Evolutionary conservation across 495 filamentous ascomycete genomes (phyloP), one percentile per base, ranked within the genome.

Genomic region (Physcia stellaris): DNA sequence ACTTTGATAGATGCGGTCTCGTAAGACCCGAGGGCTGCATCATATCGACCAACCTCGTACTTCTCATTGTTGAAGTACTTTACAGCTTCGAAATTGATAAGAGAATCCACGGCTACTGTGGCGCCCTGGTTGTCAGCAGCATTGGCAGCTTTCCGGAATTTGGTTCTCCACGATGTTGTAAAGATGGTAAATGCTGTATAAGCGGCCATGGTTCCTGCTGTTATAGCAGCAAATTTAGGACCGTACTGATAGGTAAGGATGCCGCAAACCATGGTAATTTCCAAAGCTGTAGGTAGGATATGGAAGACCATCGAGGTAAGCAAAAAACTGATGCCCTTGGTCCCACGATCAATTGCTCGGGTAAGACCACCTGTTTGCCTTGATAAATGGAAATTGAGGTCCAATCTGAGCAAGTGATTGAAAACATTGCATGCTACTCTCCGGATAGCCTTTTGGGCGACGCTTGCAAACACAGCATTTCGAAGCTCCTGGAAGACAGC

Each of bases 61-160:
- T 80, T 80, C 55, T 98, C 90, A 54, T 96, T 96, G 60, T 96
- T 98, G 69, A 98, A 98, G 64, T 96, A 94, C 62, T 96, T 96
- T 46, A 98, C 90, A 12, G 90, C 92, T 56, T 98, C 90, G 52
- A 94, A 96, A 60, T 96, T 96, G 63, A 98, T 93, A 23, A 98
- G 64, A 2, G 86, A 87, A 59, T 98, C 90, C 2, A 96, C 88
- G 1, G 88, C 90, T 22, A 95, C 85, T 0, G 88, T 96, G 7
- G 87, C 88, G 9, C 83, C 92, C 48, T 79, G 81, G 56, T 96
- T 98, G 52, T 98, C 90, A 1, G 92, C 90, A 6, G 84, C 86
- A 58, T 98, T 98, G 19, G 88, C 85, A 54, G 85, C 80, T 42
- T 86, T 83, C 22, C 90, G 71, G 60, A 98, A 98, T 57, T 88